Base-by-base conservation (phyloP, 148 eudicot species). In the Bassia scoparia region DNA sequence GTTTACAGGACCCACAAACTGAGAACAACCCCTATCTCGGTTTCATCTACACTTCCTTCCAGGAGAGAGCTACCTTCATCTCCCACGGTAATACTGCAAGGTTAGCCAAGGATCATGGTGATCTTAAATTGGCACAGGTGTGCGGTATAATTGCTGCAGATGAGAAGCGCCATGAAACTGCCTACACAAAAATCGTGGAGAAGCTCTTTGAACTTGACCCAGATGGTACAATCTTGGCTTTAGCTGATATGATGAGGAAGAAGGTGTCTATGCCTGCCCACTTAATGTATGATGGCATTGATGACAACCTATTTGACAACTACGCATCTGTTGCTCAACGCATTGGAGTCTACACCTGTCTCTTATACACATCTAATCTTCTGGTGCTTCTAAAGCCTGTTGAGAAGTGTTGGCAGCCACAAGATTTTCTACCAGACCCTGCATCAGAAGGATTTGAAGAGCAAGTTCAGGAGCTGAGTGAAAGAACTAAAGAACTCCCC, bases 131-230 rank as follows among this genome's bases (percentile, higher is more conserved):
- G 33, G 87, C 87, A 20, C 80, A 84, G 23, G 68, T 84, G 8
- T 84, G 84, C 30, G 84, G 87, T 15, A 84, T 81, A 11, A 84
- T 84, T 64, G 87, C 87, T n/a, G 84, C 87, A 37, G 87, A 84
- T 46, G 87, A 84, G 64, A 84, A 81, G 70, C 82, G 87, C 9
- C 87, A 84, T 54, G 87, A 81, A 69, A 81, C 74, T 0, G 87
- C 87, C 35, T 84, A 84, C 84, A 81, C 82, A 4, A 84, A 84
- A 60, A 84, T 84, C 6, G 87, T 84, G 0, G 82, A 84, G 65
- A 84, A 84, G 76, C 84, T 84, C 66, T 84, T 84, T 52, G 87
- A 84, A 78, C 74, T 84, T 0, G 87, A 84, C 58, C 84, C 87
- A 2, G 74, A 84, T 60, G 78, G 78, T 53, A 61, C 87, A 0